Conservation (phyloP, 208 protist genomes). For the Novymonas esmeraldas region DNA sequence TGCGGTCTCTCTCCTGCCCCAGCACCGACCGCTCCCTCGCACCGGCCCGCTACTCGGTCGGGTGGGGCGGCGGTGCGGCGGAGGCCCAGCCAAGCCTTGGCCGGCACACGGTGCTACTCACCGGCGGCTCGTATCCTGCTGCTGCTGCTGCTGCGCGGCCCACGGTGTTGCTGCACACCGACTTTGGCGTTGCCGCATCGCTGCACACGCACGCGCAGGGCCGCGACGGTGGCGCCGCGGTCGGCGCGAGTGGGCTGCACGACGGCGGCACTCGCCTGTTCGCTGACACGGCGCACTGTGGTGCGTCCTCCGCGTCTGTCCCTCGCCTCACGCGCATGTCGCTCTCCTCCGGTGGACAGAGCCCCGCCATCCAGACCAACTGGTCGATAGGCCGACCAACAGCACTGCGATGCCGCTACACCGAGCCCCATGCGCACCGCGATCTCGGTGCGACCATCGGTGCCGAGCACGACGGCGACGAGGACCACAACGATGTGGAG, state of each 20-base stretch:
- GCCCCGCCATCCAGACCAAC: conserved; percentile 10
- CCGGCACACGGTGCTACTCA: conserved; percentile 15
- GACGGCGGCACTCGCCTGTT: neutral
- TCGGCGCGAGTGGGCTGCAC: neutral
- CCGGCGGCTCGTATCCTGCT: neutral
- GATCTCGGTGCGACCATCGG: conserved; percentile 7
- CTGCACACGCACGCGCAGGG: neutral
- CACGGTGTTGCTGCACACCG: neutral
- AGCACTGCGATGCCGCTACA: conserved; percentile 13
- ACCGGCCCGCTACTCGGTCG: conserved; percentile 30
- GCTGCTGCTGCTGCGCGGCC: neutral
- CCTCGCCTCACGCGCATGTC: conserved; percentile 25
- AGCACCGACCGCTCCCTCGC: conserved; percentile 34
- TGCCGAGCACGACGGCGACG: too few species aligned
- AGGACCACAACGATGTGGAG: neutral
- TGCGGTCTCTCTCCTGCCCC: conserved; percentile 18
- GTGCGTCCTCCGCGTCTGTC: neutral
- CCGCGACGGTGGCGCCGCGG: neutral
- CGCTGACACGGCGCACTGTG: neutral
- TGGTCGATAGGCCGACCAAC: conserved; percentile 30
- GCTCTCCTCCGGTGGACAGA: conserved; percentile 11
- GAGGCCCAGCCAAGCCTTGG: neutral
- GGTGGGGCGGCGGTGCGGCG: neutral
- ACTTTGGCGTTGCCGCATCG: neutral
- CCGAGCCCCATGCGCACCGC: neutral